A percentile compares a stretch with the other conserved stretches of the same genome.
Evolutionary conservation across 805 yeast species (phyloP).

Genomic region (Suhomyces canberraensis): DNA sequence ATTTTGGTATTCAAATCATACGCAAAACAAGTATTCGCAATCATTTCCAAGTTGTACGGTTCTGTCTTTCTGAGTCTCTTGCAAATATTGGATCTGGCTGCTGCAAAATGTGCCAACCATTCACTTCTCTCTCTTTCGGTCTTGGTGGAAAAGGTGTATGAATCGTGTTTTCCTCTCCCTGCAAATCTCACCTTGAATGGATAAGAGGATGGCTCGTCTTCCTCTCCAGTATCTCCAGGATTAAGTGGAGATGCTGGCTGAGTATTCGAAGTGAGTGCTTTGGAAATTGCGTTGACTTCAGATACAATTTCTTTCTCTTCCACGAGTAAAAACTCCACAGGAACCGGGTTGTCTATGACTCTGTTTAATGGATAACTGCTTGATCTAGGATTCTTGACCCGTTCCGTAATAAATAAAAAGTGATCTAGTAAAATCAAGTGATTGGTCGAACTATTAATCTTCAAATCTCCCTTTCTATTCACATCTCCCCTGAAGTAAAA

Average conservation of each 20-base stretch:
- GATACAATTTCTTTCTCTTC: conserved; percentile 38
- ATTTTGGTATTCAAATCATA: conserved; percentile 56
- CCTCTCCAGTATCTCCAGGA: conserved; percentile 8
- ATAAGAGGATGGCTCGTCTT: conserved; percentile 31
- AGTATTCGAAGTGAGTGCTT: conserved; percentile 12
- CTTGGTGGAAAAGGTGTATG: conserved; percentile 50
- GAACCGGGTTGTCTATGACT: conserved; percentile 57
- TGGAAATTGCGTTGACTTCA: conserved; percentile 1
- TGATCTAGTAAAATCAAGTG: conserved; percentile 68
- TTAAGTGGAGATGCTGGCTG: conserved; percentile 3
- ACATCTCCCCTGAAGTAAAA: conserved; percentile 59
- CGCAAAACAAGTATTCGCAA: conserved; percentile 61
- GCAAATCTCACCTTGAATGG: conserved; percentile 57
- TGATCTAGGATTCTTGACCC: conserved; percentile 37
- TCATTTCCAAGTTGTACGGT: conserved; percentile 51
- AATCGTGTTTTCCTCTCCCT: conserved; percentile 49
- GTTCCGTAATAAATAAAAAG: conserved; percentile 62
- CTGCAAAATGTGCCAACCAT: conserved; percentile 55
- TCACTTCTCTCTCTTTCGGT: conserved; percentile 48
- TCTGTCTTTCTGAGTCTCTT: conserved; percentile 36
- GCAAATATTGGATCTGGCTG: conserved; percentile 42
- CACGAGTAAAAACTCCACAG: conserved; percentile 54
- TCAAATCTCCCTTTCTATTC: conserved; percentile 59
- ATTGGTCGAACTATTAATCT: conserved; percentile 51
- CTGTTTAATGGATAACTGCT: conserved; percentile 10